These are phyloP conservation scores for Starmerella scarabaei DNA, from an alignment of 805 yeast genomes.

Conservation along the genomic window DNA sequence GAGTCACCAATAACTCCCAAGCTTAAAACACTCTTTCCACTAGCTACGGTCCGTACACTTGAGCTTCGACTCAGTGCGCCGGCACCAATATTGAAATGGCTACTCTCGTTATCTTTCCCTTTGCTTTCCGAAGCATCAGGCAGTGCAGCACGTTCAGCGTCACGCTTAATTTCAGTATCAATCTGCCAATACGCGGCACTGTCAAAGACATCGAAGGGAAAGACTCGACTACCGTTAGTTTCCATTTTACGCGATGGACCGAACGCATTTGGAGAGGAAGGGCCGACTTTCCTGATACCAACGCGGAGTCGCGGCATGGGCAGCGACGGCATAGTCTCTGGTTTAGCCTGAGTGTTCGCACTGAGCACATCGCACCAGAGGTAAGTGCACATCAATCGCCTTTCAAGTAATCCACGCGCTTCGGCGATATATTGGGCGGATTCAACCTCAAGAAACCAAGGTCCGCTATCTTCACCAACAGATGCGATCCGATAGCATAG, in stretches of 20 bases:
- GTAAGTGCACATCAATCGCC: slow-evolving; percentile 18
- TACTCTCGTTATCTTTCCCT: too few species aligned
- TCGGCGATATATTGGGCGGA: slow-evolving; percentile 22
- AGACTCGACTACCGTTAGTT: slow-evolving; percentile 19
- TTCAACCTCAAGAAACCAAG: slow-evolving; percentile 20
- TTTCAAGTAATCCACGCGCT: slow-evolving; percentile 20
- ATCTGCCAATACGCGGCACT: slow-evolving; percentile 26
- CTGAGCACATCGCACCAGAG: slow-evolving; percentile 13
- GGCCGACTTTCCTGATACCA: slow-evolving; percentile 17
- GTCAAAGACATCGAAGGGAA: slow-evolving; percentile 30
- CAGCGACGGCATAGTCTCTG: slow-evolving; percentile 20
- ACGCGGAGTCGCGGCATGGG: slow-evolving; percentile 25
- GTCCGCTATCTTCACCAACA: slow-evolving; percentile 22
- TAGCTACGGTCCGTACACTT: neutral
- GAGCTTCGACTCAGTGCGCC: neutral
- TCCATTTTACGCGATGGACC: slow-evolving; percentile 3
- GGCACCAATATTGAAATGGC: neutral
- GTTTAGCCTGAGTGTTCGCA: slow-evolving; percentile 8
- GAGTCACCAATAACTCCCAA: neutral
- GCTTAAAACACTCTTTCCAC: neutral
- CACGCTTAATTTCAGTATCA: too few species aligned
- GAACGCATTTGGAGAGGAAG: neutral
- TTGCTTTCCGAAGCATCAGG: neutral
- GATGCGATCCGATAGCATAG: slow-evolving; percentile 49
- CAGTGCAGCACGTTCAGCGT: too few species aligned